Percentiles rank a stretch among this genome's conserved stretches.
These are phyloP conservation scores for Penicillium daleae DNA, from an alignment of 495 filamentous ascomycete genomes.

Conservation along the genomic window DNA sequence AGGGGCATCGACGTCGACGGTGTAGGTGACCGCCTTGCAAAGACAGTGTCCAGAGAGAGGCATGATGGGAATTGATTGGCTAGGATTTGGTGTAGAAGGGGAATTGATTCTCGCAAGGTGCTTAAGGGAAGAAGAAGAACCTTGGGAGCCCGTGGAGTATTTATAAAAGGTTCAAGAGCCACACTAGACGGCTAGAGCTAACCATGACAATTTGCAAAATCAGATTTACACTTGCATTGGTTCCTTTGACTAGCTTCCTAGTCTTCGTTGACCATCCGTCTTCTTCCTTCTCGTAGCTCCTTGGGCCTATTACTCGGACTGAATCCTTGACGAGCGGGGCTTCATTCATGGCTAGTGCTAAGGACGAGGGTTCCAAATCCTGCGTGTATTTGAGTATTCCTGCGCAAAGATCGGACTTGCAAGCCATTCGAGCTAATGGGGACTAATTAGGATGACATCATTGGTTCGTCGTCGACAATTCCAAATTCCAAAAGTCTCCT, in stretches of 20 bases:
- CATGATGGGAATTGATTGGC: constrained; percentile 50
- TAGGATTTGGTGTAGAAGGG: background rate
- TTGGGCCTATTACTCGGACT: background rate
- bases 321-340: background rate
- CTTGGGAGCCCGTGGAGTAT: constrained; percentile 29
- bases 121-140: constrained; percentile 22
- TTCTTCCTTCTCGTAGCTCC: background rate
- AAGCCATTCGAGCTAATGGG: background rate
- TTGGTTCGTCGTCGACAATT: constrained; percentile 16
- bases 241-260: background rate
- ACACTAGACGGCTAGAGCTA: no score
- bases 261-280: background rate
- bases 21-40: constrained; percentile 70
- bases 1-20: constrained; percentile 56
- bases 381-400: background rate
- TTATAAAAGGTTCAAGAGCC: constrained; percentile 26
- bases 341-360: background rate
- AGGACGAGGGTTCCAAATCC: background rate
- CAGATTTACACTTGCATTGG: background rate
- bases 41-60: constrained; percentile 70
- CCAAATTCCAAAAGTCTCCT: no score
- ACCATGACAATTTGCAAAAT: background rate
- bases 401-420: background rate
- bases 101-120: constrained; percentile 38
- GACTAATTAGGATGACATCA: constrained; percentile 15